Conservation (phyloP, 2,329 filamentous ascomycete species). For the Lecanicillium sp. region DNA sequence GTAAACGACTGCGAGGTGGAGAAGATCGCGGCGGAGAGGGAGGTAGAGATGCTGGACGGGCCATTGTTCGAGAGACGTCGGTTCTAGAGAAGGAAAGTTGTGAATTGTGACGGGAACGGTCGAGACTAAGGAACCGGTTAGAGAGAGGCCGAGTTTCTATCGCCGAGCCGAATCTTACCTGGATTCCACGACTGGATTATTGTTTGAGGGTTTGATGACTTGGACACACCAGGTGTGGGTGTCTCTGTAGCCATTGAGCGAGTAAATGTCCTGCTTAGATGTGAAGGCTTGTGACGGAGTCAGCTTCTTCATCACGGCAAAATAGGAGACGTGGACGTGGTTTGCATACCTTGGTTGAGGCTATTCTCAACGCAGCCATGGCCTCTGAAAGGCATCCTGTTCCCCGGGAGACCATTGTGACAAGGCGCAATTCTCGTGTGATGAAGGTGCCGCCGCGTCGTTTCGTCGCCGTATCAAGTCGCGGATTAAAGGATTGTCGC, state of each 20-base stretch:
- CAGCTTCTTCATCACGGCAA: conserved; percentile 20
- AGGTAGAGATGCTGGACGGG: conserved; percentile 75
- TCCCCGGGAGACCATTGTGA: conserved; percentile 37
- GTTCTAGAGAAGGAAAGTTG: conserved; percentile 83
- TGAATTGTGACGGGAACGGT: conserved; percentile 80
- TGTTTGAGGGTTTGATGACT: conserved; percentile 23
- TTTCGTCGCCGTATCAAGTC: no score
- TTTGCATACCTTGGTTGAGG: conserved; percentile 27
- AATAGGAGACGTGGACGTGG: conserved; percentile 1
- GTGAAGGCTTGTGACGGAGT: conserved; percentile 22
- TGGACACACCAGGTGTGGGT: conserved; percentile 28
- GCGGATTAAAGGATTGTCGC: not conserved
- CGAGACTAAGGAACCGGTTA: conserved; percentile 31
- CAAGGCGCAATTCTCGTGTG: no score
- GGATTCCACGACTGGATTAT: conserved; percentile 36
- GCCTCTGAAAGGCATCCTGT: conserved; percentile 44
- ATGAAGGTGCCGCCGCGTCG: no score
- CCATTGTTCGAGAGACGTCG: conserved; percentile 68
- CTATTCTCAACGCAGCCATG: conserved; percentile 40
- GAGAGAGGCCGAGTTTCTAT: not conserved
- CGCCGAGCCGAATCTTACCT: conserved; percentile 22
- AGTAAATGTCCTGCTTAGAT: conserved; percentile 32
- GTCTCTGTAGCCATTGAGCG: conserved; percentile 50
- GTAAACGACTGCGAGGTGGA: conserved; percentile 86
- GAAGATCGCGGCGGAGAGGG: conserved; percentile 80